These are phyloP conservation scores for Yarrowia hollandica DNA, from an alignment of 805 yeast genomes.

Conservation along the genomic window DNA sequence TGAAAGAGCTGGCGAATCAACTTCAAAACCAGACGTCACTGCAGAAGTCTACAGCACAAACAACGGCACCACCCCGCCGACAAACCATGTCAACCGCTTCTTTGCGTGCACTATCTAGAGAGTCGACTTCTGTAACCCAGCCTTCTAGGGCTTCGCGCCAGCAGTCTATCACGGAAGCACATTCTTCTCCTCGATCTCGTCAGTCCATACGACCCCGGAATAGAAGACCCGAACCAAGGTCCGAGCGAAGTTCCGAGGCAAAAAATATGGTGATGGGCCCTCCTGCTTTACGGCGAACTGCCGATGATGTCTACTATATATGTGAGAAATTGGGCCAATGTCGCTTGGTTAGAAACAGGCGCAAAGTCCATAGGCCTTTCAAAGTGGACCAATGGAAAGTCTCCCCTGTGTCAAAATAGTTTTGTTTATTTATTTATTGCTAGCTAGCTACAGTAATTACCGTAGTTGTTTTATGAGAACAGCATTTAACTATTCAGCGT, in stretches of 20 bases:
- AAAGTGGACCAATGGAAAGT: constrained; percentile 19
- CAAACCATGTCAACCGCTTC: background rate
- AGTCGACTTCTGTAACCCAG: background rate
- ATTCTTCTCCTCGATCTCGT: background rate
- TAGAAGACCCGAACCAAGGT: no score
- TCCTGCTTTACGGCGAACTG: constrained; percentile 3
- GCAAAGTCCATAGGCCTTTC: background rate
- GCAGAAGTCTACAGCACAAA: no score
- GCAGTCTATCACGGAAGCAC: background rate
- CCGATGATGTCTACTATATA: constrained; percentile 13
- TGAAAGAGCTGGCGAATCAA: background rate
- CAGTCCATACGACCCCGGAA: background rate
- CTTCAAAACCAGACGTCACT: no score
- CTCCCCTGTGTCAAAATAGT: background rate
- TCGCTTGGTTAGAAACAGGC: constrained; percentile 9
- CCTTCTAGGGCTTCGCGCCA: no score
- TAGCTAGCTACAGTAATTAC: background rate
- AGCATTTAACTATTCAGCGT: no score
- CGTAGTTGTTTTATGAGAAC: no score
- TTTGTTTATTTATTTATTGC: constrained; percentile 14
- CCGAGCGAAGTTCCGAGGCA: no score
- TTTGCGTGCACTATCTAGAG: background rate
- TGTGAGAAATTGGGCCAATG: constrained; percentile 14
- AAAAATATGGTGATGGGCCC: constrained; percentile 1
- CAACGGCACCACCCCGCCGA: no score